phyloP scores from a whole-genome alignment of 305 asterid genomes.

The Fraxinus sp. region DNA sequence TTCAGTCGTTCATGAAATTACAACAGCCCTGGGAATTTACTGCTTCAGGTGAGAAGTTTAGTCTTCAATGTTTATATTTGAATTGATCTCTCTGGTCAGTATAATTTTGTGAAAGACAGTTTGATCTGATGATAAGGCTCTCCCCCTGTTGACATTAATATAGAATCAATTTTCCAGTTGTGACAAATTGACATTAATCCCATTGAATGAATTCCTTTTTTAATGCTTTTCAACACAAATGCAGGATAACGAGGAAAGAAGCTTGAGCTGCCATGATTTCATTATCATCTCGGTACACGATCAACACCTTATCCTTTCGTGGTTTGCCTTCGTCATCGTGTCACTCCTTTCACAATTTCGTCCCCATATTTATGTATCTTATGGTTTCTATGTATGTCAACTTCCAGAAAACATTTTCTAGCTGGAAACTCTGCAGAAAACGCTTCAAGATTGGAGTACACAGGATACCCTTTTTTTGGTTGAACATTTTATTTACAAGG shows the following conservation, averaged over 20 bases:
- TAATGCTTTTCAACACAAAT: slow-evolving; percentile 10
- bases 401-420: neutral
- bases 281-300: neutral
- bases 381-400: neutral
- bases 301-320: neutral
- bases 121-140: neutral
- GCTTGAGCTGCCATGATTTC: slow-evolving; percentile 46
- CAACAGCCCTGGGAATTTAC: slow-evolving; percentile 82
- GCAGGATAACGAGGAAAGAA: slow-evolving; percentile 92
- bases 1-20: slow-evolving; percentile 80
- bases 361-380: neutral
- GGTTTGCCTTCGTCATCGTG: neutral
- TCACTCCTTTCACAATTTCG: neutral
- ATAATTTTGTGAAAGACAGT: neutral
- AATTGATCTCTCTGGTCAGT: neutral
- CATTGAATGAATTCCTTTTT: neutral
- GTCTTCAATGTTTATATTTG: neutral
- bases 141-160: neutral
- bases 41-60: slow-evolving; percentile 73
- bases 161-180: neutral
- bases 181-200: neutral
- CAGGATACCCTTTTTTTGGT: neutral
- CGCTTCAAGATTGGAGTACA: neutral
- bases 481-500: neutral
- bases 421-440: slow-evolving; percentile 16